These are phyloP conservation scores for Phialemonium atrogriseum DNA, from an alignment of 2,329 filamentous ascomycete genomes.

Conservation along the genomic window DNA sequence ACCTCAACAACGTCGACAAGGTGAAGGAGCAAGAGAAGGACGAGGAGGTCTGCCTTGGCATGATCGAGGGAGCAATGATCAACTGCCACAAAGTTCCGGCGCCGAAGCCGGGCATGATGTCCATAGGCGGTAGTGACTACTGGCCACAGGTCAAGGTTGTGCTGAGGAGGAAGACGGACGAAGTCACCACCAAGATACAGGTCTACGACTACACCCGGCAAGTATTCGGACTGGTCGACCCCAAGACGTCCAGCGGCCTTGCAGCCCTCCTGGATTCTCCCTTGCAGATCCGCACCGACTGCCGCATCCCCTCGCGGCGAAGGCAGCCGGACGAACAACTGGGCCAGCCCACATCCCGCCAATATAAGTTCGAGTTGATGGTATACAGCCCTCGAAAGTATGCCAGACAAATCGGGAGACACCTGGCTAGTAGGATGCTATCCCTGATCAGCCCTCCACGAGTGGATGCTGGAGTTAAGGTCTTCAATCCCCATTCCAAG, in stretches of 20 bases:
- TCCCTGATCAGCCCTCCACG: conserved; percentile 59
- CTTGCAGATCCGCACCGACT: conserved; percentile 60
- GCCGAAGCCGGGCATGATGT: conserved; percentile 54
- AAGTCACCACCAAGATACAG: conserved; percentile 53
- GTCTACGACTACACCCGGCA: conserved; percentile 64
- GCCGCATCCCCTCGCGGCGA: conserved; percentile 60
- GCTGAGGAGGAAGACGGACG: conserved; percentile 50
- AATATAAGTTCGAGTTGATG: conserved; percentile 61
- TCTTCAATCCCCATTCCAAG: conserved; percentile 68
- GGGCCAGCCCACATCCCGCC: conserved; percentile 52
- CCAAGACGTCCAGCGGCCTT: conserved; percentile 57
- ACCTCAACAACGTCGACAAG: conserved; percentile 49
- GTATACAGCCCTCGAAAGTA: conserved; percentile 69
- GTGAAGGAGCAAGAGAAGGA: conserved; percentile 52
- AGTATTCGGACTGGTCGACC: conserved; percentile 70
- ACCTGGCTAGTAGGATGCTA: conserved; percentile 57
- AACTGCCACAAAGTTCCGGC: conserved; percentile 61
- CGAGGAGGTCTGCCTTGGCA: conserved; percentile 74
- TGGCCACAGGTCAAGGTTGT: conserved; percentile 71
- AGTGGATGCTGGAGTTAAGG: conserved; percentile 58
- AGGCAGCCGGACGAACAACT: conserved; percentile 55
- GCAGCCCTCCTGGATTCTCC: conserved; percentile 64
- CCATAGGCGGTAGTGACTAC: conserved; percentile 47
- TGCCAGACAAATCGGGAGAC: conserved; percentile 56
- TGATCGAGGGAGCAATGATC: conserved; percentile 59